These are phyloP conservation scores for Colletotrichum neosansevieriae DNA, from an alignment of 2,329 filamentous ascomycete species.

Conservation along the genomic window DNA sequence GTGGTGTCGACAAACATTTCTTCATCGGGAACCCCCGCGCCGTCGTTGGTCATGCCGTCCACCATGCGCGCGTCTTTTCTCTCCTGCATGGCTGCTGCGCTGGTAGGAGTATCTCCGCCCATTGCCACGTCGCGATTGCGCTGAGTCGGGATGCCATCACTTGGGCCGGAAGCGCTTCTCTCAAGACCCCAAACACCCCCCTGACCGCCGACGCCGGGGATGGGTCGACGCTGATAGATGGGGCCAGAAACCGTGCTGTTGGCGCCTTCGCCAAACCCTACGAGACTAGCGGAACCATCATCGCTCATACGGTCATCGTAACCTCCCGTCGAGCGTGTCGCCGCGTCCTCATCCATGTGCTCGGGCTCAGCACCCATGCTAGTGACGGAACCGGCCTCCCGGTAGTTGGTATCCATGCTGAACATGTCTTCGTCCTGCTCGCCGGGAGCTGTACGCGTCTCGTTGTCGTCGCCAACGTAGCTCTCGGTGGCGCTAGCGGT, in stretches of 20 bases:
- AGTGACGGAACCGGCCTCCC: slow-evolving; percentile 70
- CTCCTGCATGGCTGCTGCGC: slow-evolving; percentile 62
- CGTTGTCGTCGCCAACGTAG: slow-evolving; percentile 66
- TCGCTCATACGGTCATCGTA: slow-evolving; percentile 84
- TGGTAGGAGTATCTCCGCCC: slow-evolving; percentile 57
- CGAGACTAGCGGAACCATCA: slow-evolving; percentile 84
- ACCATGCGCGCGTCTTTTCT: slow-evolving; percentile 73
- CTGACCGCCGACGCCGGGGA: slow-evolving; percentile 50
- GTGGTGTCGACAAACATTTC: slow-evolving; percentile 74
- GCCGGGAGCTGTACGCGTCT: slow-evolving; percentile 64
- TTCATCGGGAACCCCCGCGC: slow-evolving; percentile 60
- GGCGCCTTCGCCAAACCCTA: slow-evolving; percentile 93
- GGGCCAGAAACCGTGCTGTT: slow-evolving; percentile 86
- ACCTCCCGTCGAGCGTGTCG: slow-evolving; percentile 61
- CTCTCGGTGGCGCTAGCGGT: slow-evolving; percentile 90
- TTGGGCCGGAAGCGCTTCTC: slow-evolving; percentile 64
- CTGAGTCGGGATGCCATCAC: slow-evolving; percentile 54
- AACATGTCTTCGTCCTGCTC: slow-evolving; percentile 75
- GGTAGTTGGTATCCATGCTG: slow-evolving; percentile 74
- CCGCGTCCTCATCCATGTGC: slow-evolving; percentile 66
- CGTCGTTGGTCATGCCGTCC: slow-evolving; percentile 73
- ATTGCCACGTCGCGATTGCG: slow-evolving; percentile 50
- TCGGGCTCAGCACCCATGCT: slow-evolving; percentile 60
- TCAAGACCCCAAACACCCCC: slow-evolving; percentile 58
- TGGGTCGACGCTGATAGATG: slow-evolving; percentile 69